Conservation (phyloP, 257 asterid species). For the Primulina huaijiensis region DNA sequence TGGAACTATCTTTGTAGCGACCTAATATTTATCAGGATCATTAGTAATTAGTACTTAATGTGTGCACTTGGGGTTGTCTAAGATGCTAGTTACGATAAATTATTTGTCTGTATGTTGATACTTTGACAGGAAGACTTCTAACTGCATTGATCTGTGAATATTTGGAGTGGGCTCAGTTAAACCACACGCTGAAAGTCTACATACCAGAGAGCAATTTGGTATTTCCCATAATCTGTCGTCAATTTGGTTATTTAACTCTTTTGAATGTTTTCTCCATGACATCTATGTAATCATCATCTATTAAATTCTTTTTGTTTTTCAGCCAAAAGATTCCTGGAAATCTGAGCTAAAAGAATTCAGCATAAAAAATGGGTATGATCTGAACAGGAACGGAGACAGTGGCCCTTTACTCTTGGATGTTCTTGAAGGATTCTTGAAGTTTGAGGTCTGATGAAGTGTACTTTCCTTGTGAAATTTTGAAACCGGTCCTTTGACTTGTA, state of each 20-base stretch:
- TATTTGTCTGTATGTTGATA: not conserved
- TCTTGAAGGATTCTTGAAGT: slow-evolving; percentile 97
- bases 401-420: slow-evolving; percentile 96
- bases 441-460: slow-evolving; percentile 60
- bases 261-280: slow-evolving; percentile 6
- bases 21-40: not conserved
- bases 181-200: slow-evolving; percentile 79
- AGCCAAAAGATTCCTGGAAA: slow-evolving; percentile 78
- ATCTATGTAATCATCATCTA: slow-evolving; percentile 15
- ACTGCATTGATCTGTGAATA: slow-evolving; percentile 80
- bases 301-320: slow-evolving; percentile 22
- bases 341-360: slow-evolving; percentile 81
- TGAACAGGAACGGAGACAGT: slow-evolving; percentile 84
- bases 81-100: not conserved
- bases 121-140: slow-evolving; percentile 63
- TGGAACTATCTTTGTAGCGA: no score
- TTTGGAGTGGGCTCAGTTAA: slow-evolving; percentile 80
- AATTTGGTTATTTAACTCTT: not conserved
- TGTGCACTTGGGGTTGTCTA: slow-evolving; percentile 7
- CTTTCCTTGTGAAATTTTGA: slow-evolving; percentile 13
- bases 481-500: slow-evolving; percentile 42
- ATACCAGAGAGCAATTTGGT: slow-evolving; percentile 90
- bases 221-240: slow-evolving; percentile 21
- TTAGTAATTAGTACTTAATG: not conserved
- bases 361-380: slow-evolving; percentile 86